Conservation (phyloP, 2,329 filamentous ascomycete genomes). For the Aaosphaeria arxii region DNA sequence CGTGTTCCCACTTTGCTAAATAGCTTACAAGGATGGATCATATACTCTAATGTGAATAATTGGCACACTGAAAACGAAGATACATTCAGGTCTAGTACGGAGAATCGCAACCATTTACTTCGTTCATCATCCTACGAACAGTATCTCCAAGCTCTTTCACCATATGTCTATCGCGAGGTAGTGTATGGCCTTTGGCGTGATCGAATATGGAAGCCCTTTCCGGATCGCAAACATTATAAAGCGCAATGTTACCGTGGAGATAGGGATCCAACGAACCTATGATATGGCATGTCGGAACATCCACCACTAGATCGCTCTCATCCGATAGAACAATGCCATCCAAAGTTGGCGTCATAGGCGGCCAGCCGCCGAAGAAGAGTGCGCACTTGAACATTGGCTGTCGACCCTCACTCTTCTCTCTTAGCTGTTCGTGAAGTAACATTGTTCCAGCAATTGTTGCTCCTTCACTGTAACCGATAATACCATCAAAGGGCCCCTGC, state of each 20-base stretch:
- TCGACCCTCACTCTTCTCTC: neutral
- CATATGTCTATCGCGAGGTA: constrained; percentile 41
- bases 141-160: constrained; percentile 12
- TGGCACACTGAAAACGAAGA: neutral
- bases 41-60: neutral
- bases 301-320: constrained; percentile 33
- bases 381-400: constrained; percentile 35
- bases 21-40: neutral
- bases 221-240: constrained; percentile 59
- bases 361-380: constrained; percentile 46
- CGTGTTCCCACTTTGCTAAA: neutral
- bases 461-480: constrained; percentile 10
- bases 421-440: constrained; percentile 32
- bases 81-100: neutral
- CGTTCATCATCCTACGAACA: constrained; percentile 7
- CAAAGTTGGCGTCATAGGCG: constrained; percentile 26
- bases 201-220: constrained; percentile 59
- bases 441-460: constrained; percentile 5
- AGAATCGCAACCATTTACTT: constrained; percentile 3
- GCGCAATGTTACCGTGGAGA: constrained; percentile 55
- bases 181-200: constrained; percentile 60
- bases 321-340: constrained; percentile 32
- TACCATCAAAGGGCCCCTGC: constrained; percentile 10
- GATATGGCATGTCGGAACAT: constrained; percentile 40
- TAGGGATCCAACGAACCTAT: constrained; percentile 52